Evolutionary conservation across 306 rosid species (phyloP).

Genomic region (Vicia sativa): DNA sequence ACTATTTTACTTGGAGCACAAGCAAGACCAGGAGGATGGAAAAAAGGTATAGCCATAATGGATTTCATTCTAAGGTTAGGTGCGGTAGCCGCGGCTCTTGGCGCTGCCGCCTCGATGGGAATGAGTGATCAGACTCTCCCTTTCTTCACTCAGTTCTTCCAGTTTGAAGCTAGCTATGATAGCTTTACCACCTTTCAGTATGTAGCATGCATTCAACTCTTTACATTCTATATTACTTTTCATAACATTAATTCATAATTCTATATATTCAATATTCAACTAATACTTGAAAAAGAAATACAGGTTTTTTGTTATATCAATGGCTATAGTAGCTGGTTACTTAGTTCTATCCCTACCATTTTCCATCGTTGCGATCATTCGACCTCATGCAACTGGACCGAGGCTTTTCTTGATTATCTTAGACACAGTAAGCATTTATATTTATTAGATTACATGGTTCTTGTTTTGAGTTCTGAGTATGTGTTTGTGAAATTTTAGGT

Average conservation of each 20-base stretch:
- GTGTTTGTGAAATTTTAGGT: conserved; percentile 51
- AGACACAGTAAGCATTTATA: conserved; percentile 58
- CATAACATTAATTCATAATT: neutral
- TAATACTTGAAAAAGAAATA: conserved; percentile 7
- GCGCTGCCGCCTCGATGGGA: conserved; percentile 79
- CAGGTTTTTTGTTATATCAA: conserved; percentile 80
- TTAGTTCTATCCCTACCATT: conserved; percentile 79
- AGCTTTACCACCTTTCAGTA: conserved; percentile 79
- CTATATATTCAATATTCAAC: neutral
- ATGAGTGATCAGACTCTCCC: conserved; percentile 80
- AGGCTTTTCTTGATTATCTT: conserved; percentile 63
- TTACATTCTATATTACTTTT: neutral
- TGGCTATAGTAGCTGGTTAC: conserved; percentile 70
- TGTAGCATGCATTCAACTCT: conserved; percentile 19
- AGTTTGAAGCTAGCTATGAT: conserved; percentile 82
- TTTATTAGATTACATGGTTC: too few relatives aligned
- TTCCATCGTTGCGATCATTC: conserved; percentile 69
- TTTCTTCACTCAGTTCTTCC: conserved; percentile 91
- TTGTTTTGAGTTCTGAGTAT: too few relatives aligned
- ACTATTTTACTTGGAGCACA: conserved; percentile 26
- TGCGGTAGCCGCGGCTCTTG: conserved; percentile 59
- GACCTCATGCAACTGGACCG: conserved; percentile 66
- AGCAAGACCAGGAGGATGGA: conserved; percentile 50
- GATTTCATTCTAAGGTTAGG: conserved; percentile 80
- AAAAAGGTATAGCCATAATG: conserved; percentile 61